A percentile compares a stretch with the other conserved stretches of the same genome.
phyloP scores from a whole-genome alignment of 208 protist genomes.

The Crithidia acanthocephali region DNA sequence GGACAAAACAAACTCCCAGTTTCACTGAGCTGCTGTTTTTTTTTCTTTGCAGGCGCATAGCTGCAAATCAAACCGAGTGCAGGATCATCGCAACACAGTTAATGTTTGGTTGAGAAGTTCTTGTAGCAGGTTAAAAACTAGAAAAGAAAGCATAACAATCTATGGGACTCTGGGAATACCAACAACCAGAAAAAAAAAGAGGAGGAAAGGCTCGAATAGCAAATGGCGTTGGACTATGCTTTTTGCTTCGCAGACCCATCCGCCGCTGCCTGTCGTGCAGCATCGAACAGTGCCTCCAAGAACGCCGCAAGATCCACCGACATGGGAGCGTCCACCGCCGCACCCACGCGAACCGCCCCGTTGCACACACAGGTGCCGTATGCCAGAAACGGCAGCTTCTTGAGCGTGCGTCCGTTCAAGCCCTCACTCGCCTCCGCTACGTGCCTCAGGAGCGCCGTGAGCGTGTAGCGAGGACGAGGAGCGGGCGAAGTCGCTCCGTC shows the following conservation, averaged over 20 bases:
- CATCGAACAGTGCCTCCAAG: slow-evolving; percentile 22
- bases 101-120: no score
- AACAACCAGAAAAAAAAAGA: no score
- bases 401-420: slow-evolving; percentile 90
- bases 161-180: no score
- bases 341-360: not conserved
- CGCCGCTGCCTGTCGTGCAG: slow-evolving; percentile 4
- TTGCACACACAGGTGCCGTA: slow-evolving; percentile 40
- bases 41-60: no score
- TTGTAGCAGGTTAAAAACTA: no score
- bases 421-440: slow-evolving; percentile 62
- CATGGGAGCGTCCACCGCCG: not conserved
- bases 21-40: no score
- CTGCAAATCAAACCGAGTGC: no score
- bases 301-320: slow-evolving; percentile 1
- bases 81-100: no score
- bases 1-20: no score
- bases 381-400: slow-evolving; percentile 94
- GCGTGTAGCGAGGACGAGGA: not conserved
- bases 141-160: no score
- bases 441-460: slow-evolving; percentile 16
- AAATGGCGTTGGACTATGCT: no score
- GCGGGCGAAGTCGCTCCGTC: not conserved
- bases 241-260: not conserved
- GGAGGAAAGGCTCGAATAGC: no score